Base-by-base conservation (phyloP, 2,329 filamentous ascomycete genomes). In the Diplodia scrobiculata region DNA sequence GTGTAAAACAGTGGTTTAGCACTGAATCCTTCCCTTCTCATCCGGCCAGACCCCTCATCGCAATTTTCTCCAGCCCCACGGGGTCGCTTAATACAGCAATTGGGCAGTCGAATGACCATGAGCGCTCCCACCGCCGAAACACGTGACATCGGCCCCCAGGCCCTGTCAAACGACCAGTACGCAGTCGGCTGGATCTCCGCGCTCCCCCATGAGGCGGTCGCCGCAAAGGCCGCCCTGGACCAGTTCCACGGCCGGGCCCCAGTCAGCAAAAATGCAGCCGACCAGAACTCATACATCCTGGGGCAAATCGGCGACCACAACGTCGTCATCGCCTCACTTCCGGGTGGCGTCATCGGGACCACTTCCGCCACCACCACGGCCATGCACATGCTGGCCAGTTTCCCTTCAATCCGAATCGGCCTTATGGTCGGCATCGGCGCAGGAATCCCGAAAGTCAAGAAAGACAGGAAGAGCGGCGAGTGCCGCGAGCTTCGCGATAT, bases 231-330 rank as follows among this genome's bases (percentile, higher is more conserved):
- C 1, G n/a, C n/a, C n/a, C 5, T 48, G n/a, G n/a, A 48, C 45
- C 2, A 7, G 10, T 48, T 48, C n/a, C 2, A 48, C n/a, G 45
- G 45, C 2, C 45, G 45, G 3, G 19, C 19, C 0, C 45, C 45
- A 3, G 14, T 48, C 17, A 21, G 14, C 36, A 50, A 36, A 19
- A 34, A 59, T 29, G 47, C 25, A 21, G 41, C 38, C 13, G 58
- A 68, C 25, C 19, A 48, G n/a, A 67, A 67, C 25, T 36, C 67
- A 1, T 68, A 68, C 66, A 41, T 19, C 6, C 47, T 68, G 19
- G 73, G 73, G 1, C 53, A 63, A 5, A 69, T 73, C 29, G 71
- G 67, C 21, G 36, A 54, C 13, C 73, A 73, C 55, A 71, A 74
- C 59, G 70, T 73, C n/a, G 72, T 71, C 6, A 63, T 73, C 25